Base-by-base conservation (phyloP, 1,284 basidiomycete species). In the Phellopilus nigrolimitatus region DNA sequence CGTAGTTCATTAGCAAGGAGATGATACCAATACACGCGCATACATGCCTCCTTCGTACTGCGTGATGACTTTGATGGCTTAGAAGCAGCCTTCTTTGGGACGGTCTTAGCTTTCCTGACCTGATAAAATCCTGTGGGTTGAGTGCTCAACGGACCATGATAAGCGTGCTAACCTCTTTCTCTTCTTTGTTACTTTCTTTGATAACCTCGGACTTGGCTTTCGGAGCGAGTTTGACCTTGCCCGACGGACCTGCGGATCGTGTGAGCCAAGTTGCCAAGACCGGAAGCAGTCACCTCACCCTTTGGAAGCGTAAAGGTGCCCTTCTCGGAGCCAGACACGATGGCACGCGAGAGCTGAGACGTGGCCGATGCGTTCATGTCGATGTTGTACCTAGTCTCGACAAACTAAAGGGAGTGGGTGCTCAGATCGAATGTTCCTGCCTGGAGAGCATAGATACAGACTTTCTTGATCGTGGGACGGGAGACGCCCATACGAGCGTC, bases 401-500 rank as follows among this genome's bases (percentile, higher is more conserved):
- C 79, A 67, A 72, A 92, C 82, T 89, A 69, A 25, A 37, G 30
- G 24, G 44, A 21, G 42, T 28, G 39, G 46, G 21, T 34, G 17
- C 42, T 39, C 12, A 43, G 47, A 33, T 52, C 48, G 31, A 27
- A 27, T 49, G 22, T 45, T 31, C 24, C 31, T n/a, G 4, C 13
- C n/a, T 9, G 2, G 28, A 25, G 15, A 22, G 21, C 46, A 21
- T 46, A 28, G 25, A 45, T 21, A 58, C 61, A 15, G 41, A 74
- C 77, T 82, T 91, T 92, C 77, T 92, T 92, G 67, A 92, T 85
- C 31, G 79, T 78, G 37, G 74, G 74, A 53, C 90, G 79, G 38
- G 88, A 90, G 44, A 91, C 86, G 61, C 90, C 90, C 48, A 70
- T 60, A 51, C 85, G 81, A 31, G 76, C 72, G 37, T 87, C 86